Evolutionary conservation across 345 rosid genomes (phyloP), one percentile per base, ranked within the genome.

Genomic region (Camelina neglecta): DNA sequence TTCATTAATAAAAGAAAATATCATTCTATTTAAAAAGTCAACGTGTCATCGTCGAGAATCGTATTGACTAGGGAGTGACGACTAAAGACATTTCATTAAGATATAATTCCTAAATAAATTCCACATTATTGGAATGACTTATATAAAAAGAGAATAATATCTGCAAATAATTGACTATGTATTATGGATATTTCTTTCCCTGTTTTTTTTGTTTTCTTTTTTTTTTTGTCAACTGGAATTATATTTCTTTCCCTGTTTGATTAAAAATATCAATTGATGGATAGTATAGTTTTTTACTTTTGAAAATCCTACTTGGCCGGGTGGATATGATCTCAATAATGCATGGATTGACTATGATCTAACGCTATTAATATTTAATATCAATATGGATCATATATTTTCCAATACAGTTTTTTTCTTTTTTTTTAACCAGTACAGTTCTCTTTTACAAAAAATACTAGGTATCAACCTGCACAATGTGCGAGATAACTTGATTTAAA

Each of bases 101-200:
- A 11, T 62, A 29, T 29, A 4, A 29, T 50, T 51, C 8, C 62
- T 31, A 42, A 41, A 2, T 21, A 42, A 41, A 9, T 3, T 62
- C 9, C 12, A 23, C 3, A 45, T 54, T 26, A 9, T 47, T 36
- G 11, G 66, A 64, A 61, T 54, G 26, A 62, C 42, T 31, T 35
- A 23, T 56, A 56, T 20, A 53, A 36, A 70, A 77, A 44, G n/a
- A 38, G 67, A 71, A 71, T 48, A 33, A 33, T 57, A 77, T 65
- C 61, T 64, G 26, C 26, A 68, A 42, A 53, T 1, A 4, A 38
- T 16, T 49, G 6, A 47, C 35, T 5, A 58, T 38, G 29, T n/a
- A 54, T 33, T 68, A 11, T 53, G 63, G 64, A 69, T 11, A 69
- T 62, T 53, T n/a, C 8, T 41, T 69, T 69, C 59, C 65, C 4